Percentiles rank a stretch among this genome's conserved stretches.
These are phyloP conservation scores for Osmanthus fragrans DNA, from an alignment of 257 asterid species.

Conservation along the genomic window DNA sequence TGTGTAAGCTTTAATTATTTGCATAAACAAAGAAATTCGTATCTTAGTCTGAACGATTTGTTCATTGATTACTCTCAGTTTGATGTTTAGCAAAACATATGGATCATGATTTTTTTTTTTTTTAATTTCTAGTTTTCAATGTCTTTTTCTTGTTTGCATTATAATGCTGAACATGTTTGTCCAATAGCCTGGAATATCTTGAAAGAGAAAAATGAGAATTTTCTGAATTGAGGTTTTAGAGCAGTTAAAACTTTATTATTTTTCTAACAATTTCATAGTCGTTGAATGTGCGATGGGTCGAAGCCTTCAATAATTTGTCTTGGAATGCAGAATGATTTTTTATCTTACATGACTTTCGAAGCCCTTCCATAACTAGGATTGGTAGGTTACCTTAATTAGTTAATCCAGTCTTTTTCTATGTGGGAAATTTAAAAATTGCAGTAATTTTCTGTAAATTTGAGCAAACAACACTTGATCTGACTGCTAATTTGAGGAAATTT, in stretches of 20 bases:
- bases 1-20: background rate
- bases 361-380: background rate
- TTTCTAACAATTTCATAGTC: background rate
- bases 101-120: background rate
- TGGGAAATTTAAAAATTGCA: background rate
- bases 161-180: background rate
- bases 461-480: background rate
- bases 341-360: background rate
- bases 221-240: background rate
- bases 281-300: background rate
- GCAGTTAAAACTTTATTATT: background rate
- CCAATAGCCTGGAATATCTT: background rate
- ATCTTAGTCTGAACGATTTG: background rate
- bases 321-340: background rate
- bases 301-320: background rate
- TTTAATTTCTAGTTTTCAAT: background rate
- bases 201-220: background rate
- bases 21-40: background rate
- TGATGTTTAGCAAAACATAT: background rate
- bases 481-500: too few species aligned
- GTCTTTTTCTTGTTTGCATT: background rate
- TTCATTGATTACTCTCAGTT: background rate
- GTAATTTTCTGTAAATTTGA: background rate
- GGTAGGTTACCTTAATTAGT: background rate
- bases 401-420: background rate